A percentile compares a stretch with the other conserved stretches of the same genome.
phyloP scores from a whole-genome alignment of 2,329 filamentous ascomycete genomes.

The Colletotrichum karsti region DNA sequence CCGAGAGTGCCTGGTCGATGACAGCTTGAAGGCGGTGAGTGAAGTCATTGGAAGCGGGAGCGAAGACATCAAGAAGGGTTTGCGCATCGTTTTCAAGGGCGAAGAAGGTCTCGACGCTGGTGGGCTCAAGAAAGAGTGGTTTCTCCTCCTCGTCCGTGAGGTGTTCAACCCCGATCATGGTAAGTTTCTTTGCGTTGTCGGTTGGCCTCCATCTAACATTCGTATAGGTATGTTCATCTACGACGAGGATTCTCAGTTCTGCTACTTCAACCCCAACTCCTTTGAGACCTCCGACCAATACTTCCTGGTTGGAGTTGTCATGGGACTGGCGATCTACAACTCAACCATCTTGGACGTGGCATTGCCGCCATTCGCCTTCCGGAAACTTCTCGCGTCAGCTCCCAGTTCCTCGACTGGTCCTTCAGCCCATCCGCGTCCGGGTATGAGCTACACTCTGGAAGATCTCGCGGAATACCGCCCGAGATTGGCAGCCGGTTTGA shows the following conservation, averaged over 20 bases:
- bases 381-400: slow-evolving; percentile 82
- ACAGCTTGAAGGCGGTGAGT: slow-evolving; percentile 85
- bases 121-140: slow-evolving; percentile 94
- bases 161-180: slow-evolving; percentile 92
- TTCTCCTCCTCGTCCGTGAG: slow-evolving; percentile 85
- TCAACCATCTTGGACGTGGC: slow-evolving; percentile 91
- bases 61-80: slow-evolving; percentile 89
- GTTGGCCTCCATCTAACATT: slow-evolving; percentile 17
- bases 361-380: slow-evolving; percentile 87
- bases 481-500: slow-evolving; percentile 76
- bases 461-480: slow-evolving; percentile 87
- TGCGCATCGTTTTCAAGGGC: slow-evolving; percentile 85
- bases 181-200: slow-evolving; percentile 51
- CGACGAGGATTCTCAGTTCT: slow-evolving; percentile 88
- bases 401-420: slow-evolving; percentile 66
- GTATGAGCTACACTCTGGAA: slow-evolving; percentile 79
- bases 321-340: slow-evolving; percentile 93
- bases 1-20: slow-evolving; percentile 86
- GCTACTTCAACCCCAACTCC: slow-evolving; percentile 91
- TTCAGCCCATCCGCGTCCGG: slow-evolving; percentile 63
- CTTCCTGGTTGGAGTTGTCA: slow-evolving; percentile 86
- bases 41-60: slow-evolving; percentile 82
- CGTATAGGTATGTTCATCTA: slow-evolving; percentile 84
- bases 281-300: slow-evolving; percentile 94
- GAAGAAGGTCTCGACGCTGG: slow-evolving; percentile 94